Base-by-base conservation (phyloP, 345 rosid species). In the Moricandia moricandioides region DNA sequence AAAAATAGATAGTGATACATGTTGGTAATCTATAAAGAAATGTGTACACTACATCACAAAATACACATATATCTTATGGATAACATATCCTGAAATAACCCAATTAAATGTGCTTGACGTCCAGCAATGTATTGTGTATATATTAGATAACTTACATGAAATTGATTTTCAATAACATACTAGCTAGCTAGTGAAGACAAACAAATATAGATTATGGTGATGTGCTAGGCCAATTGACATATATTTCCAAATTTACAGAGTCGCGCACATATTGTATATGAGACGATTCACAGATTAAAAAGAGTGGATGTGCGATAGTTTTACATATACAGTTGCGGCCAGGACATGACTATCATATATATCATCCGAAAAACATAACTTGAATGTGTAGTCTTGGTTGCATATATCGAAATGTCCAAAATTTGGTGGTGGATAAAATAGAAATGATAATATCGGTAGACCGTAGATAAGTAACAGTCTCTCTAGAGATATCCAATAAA, bases 401-500 rank as follows among this genome's bases (percentile, higher is more conserved):
- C 26, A 51, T 51, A 3, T 52, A 17, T 17, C 57, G 27, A 1
- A 9, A 54, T 54, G 58, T 54, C 13, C 26, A 33, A 14, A 31
- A 33, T 31, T 7, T 16, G 11, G 26, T 31, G 7, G 16, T 5
- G 14, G 7, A 3, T 2, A 13, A 31, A 18, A 16, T 30, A 10
- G 29, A 8, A 62, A 18, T 26, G 4, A 47, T 47, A 8, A 30
- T 0, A 4, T 18, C 11, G 16, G 54, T 62, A 21, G 37, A 33
- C 24, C 5, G 6, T 62, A 31, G 35, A 47, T 61, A 24, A 24
- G 35, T 27, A 12, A 37, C 40, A 14, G 31, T 16, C 55, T 26
- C 69, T 52, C 11, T 11, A 1, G 21, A 64, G 14, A 51, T 24
- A 62, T 43, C 71, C 70, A 65, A 64, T 39, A 39, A 65, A 65